Conservation (phyloP, 225 moss, liverwort and hornwort genomes). For the Rhytidiadelphus loreus region DNA sequence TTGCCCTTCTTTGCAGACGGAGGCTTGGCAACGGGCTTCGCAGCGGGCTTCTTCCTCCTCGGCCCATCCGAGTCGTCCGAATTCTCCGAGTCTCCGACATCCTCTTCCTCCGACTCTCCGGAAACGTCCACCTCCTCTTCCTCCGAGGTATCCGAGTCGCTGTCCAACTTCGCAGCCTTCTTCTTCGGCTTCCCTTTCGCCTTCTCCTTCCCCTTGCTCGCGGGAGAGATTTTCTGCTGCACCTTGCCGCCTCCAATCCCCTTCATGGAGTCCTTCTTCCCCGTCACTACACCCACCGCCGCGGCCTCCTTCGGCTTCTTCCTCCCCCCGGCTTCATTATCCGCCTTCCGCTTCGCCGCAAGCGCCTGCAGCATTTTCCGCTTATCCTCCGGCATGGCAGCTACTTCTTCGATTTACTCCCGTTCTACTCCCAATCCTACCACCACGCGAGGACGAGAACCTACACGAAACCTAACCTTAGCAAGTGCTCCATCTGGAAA, state of each 20-base stretch:
- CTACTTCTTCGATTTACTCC: not conserved
- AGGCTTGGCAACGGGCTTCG: constrained; percentile 15
- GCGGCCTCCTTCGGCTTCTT: constrained; percentile 35
- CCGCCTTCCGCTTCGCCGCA: constrained; percentile 60
- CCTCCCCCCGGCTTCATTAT: constrained; percentile 25
- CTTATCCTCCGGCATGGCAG: constrained; percentile 54
- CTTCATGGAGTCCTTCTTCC: constrained; percentile 10
- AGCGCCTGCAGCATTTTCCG: constrained; percentile 60
- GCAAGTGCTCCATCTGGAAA: not conserved
- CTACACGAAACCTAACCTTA: not conserved
- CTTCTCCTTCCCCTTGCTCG: constrained; percentile 28
- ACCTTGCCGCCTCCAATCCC: constrained; percentile 15
- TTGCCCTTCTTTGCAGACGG: constrained; percentile 34
- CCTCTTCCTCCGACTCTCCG: constrained; percentile 35
- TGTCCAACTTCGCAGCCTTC: constrained; percentile 34
- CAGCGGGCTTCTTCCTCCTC: constrained; percentile 9
- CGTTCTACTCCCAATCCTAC: not conserved
- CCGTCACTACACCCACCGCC: not conserved
- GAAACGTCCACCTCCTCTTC: constrained; percentile 38
- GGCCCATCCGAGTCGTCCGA: constrained; percentile 11
- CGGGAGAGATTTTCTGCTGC: constrained; percentile 15
- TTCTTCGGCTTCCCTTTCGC: constrained; percentile 25
- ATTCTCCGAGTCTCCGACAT: constrained; percentile 29
- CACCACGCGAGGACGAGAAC: not conserved
- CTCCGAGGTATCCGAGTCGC: constrained; percentile 40